Base-by-base conservation (phyloP, 164 flowering plant species). In the Chloranthus sessilifolius region DNA sequence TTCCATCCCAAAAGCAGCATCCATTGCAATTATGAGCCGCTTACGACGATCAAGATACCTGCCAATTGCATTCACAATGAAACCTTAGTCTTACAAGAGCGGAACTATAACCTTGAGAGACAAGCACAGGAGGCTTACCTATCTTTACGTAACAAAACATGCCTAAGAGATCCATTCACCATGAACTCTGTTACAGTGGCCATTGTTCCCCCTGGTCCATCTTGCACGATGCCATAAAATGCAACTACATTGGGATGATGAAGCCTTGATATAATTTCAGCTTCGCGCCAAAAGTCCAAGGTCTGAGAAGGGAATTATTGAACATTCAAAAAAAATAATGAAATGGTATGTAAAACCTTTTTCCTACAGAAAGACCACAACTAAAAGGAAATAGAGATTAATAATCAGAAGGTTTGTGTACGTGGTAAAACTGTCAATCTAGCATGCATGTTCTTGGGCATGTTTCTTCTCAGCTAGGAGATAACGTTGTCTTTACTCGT, bases 1-100 rank as follows among this genome's bases (percentile, higher is more conserved):
- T 68, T 90, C 98, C 98, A 90, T 90, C 42, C 98, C 98, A 70
- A 90, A 87, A 41, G 98, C 98, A 42, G 98, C 95, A 74, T 87
- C 95, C 98, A 87, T 90, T 22, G 98, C 95, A 57, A 90, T 82
- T 56, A 81, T 77, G 33, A 90, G 79, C 62, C 78, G 59, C 82
- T 82, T 90, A 25, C 87, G 88, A 24, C 83, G 81, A 78, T 90
- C 95, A 59, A 90, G 83, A 68, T 74, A 65, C 77, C 98, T 87
- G 64, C 43, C 38, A 53, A 50, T 38, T 33, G 24, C 46, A 48
- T n/a, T 43, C 24, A 41, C 19, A 47, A 43, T 5, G 28, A 50
- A 37, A 17, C 0, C 14, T 43, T 12, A 23, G 39, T 15, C 52
- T 7, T 23, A 25, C 50, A 39, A 36, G n/a, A 24, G 1, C 20